Percentiles rank a stretch among this genome's conserved stretches.
These are phyloP conservation scores for Houttuynia cordata DNA, from an alignment of 164 flowering plant species.

Conservation along the genomic window DNA sequence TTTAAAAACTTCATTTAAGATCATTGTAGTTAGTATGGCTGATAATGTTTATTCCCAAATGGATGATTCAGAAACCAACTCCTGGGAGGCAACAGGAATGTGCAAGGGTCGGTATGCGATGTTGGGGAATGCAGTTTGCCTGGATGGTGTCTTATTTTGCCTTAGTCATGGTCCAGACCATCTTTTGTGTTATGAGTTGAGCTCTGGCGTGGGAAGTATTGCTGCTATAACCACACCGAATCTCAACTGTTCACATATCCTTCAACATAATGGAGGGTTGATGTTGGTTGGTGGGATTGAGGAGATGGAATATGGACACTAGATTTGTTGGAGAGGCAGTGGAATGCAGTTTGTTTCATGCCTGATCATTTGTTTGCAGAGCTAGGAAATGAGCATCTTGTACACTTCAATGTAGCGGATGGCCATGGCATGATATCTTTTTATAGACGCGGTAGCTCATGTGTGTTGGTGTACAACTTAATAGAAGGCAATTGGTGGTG, in stretches of 20 bases:
- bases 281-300: conserved; percentile 14
- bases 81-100: conserved; percentile 9
- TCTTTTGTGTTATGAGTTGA: conserved; percentile 8
- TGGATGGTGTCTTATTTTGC: conserved; percentile 12
- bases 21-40: conserved; percentile 8
- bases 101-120: conserved; percentile 10
- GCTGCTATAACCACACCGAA: conserved; percentile 4
- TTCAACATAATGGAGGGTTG: conserved; percentile 3
- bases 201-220: conserved; percentile 5
- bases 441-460: conserved; percentile 1
- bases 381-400: conserved; percentile 7
- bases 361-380: conserved; percentile 12
- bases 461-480: conserved; percentile 11
- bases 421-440: conserved; percentile 11
- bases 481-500: conserved; percentile 12
- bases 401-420: conserved; percentile 8
- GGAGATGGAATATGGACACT: conserved; percentile 11
- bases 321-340: conserved; percentile 6
- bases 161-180: conserved; percentile 10
- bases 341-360: conserved; percentile 10
- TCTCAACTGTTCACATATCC: conserved; percentile 6
- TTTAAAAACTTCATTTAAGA: not conserved
- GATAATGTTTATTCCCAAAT: conserved; percentile 11
- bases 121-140: conserved; percentile 9
- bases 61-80: conserved; percentile 7